Base-by-base conservation (phyloP, 2,329 filamentous ascomycete genomes). In the Diaporthe aspalathi region DNA sequence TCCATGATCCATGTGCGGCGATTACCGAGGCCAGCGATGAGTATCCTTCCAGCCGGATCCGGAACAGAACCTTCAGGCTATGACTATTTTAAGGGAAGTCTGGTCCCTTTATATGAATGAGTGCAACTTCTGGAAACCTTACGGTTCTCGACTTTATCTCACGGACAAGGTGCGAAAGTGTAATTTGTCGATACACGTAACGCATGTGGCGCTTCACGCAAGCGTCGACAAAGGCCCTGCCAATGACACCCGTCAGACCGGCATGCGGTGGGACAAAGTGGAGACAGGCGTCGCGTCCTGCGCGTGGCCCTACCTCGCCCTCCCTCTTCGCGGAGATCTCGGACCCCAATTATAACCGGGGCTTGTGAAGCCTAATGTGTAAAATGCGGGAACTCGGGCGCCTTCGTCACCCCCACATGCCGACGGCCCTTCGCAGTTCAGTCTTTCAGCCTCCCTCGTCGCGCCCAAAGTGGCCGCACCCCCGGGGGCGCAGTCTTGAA, bases 321-420 rank as follows among this genome's bases (percentile, higher is more conserved):
- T 20, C 47, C 47, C 32, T 32, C n/a, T 50, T 43, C 24, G 16
- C 49, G 63, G 63, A 67, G 63, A 67, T 67, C 35, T 67, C 63
- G 63, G 63, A 22, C 22, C 35, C 38, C 43, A 52, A 67, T 38
- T 24, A 45, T 67, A 43, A 22, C 49, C 47, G 17, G 32, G 35
- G 38, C 8, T 20, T 9, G 24, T 8, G n/a, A 43, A 53, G n/a
- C 49, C 32, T 67, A 53, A 53, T 16, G 49, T 67, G 43, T 43
- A 67, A 53, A 45, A 67, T 32, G 63, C 63, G 63, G 63, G 50
- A n/a, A 43, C 63, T 12, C 47, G 47, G 47, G 50, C 6, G 5
- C 24, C 49, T 32, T 43, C 63, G n/a, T 22, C 11, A 9, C 35
- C 63, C 63, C 49, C 63, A 66, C 62, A 66, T 66, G 35, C 32